Evolutionary conservation across 768 basidiomycete species (phyloP), one percentile per base, ranked within the genome.

Genomic region (Russula dissimulans): DNA sequence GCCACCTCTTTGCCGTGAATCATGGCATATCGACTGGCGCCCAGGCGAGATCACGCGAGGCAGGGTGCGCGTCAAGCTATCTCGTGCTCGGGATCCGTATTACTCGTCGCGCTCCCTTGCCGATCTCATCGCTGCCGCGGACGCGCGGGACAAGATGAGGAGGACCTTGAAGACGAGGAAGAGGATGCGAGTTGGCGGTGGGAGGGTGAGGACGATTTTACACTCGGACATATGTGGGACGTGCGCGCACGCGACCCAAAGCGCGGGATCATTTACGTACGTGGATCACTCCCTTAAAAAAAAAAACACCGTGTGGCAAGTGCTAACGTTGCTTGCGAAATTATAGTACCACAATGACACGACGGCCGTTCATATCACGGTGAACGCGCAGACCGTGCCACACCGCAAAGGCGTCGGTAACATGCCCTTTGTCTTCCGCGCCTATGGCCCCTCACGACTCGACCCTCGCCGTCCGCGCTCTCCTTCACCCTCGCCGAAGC

Each of bases 151-250:
- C 48, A 63, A 36, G 56, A 34, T 2, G 58, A 57, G 17, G 51
- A 60, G 36, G 60, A 59, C 22, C 56, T 51, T 7, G 61, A 62
- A 53, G 47, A 56, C 17, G 60, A 61, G 34, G 65, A 57, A n/a
- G 74, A 77, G 0, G 77, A 77, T 5, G 61, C 61, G 34, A 77
- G 74, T 9, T 87, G 85, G 81, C 77, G 74, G 44, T 89, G 86
- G 87, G 79, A 82, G 53, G 79, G 82, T 3, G 87, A 89, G 67
- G 84, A 86, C 66, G 86, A 87, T 62, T 78, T 80, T 50, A 79
- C 79, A 0, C 69, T 89, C 14, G 76, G 68, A 8, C 79, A 82
- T 66, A 80, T 80, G 4, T 89, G 86, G 84, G 56, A 56, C 6
- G 76, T 78, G 0, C 71, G 74, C 4, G 71, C 73, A 0, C 72